Percentiles rank a stretch among this genome's conserved stretches.
Conservation (phyloP, 1,284 basidiomycete species). For the Tetrapyrgos nigripes region DNA sequence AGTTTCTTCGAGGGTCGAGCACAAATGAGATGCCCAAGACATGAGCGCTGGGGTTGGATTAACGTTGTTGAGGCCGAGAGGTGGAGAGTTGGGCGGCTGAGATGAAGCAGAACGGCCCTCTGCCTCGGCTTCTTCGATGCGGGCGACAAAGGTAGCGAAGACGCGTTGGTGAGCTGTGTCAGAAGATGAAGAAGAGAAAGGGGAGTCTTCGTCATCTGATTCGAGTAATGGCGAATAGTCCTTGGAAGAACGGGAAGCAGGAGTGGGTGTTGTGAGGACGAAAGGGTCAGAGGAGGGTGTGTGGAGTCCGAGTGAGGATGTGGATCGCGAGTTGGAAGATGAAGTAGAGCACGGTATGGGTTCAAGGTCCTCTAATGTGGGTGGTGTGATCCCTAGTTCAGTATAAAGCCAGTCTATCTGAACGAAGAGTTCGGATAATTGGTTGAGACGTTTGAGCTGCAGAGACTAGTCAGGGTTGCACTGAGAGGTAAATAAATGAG, state of each 20-base stretch:
- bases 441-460: slow-evolving; percentile 70
- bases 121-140: slow-evolving; percentile 65
- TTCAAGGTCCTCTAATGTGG: slow-evolving; percentile 50
- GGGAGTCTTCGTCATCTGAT: slow-evolving; percentile 27
- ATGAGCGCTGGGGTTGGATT: slow-evolving; percentile 73
- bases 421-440: slow-evolving; percentile 66
- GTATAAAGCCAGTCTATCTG: slow-evolving; percentile 83
- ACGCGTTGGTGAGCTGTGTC: slow-evolving; percentile 61
- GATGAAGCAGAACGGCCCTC: slow-evolving; percentile 47
- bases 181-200: slow-evolving; percentile 29
- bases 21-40: slow-evolving; percentile 64
- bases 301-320: slow-evolving; percentile 23
- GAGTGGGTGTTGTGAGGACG: slow-evolving; percentile 59
- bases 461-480: slow-evolving; percentile 10
- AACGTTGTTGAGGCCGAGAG: slow-evolving; percentile 58
- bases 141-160: slow-evolving; percentile 65
- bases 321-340: slow-evolving; percentile 8
- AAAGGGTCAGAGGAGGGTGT: slow-evolving; percentile 50
- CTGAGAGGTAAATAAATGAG: background rate
- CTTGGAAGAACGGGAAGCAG: slow-evolving; percentile 43
- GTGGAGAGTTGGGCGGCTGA: slow-evolving; percentile 28
- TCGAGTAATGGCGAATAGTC: slow-evolving; percentile 36
- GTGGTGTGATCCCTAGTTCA: slow-evolving; percentile 74
- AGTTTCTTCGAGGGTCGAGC: slow-evolving; percentile 67
- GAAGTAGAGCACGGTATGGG: slow-evolving; percentile 47